Percentiles rank a stretch among this genome's conserved stretches.
Conservation (phyloP, 2,329 filamentous ascomycete genomes). For the Pseudocercospora macadamiae region DNA sequence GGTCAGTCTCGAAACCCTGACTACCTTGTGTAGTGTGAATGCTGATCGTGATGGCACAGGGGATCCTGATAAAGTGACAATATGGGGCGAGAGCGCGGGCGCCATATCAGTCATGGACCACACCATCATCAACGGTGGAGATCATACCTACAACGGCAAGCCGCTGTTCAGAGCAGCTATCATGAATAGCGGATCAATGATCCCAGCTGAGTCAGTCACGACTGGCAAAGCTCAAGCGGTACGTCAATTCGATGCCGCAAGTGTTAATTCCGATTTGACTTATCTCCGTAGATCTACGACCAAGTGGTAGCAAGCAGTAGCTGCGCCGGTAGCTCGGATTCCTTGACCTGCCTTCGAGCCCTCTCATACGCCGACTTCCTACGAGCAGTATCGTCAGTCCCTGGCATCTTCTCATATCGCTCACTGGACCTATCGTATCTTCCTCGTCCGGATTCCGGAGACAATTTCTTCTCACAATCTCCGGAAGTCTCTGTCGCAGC, state of each 20-base stretch:
- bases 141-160: slow-evolving; percentile 47
- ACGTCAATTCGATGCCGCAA: background rate
- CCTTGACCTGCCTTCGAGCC: slow-evolving; percentile 13
- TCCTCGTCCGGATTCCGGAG: slow-evolving; percentile 66
- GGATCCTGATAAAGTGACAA: slow-evolving; percentile 28
- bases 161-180: slow-evolving; percentile 72
- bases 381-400: slow-evolving; percentile 69
- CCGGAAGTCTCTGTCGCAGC: slow-evolving; percentile 60
- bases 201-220: slow-evolving; percentile 13
- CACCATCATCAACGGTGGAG: slow-evolving; percentile 71
- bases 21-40: background rate
- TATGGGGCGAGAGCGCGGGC: slow-evolving; percentile 45
- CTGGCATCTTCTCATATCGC: slow-evolving; percentile 66
- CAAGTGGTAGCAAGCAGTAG: background rate
- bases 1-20: slow-evolving; percentile 15
- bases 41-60: background rate
- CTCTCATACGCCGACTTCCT: slow-evolving; percentile 46
- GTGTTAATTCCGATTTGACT: background rate
- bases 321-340: background rate
- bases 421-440: slow-evolving; percentile 73
- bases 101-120: slow-evolving; percentile 73
- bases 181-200: slow-evolving; percentile 69
- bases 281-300: slow-evolving; percentile 9
- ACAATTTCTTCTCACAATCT: slow-evolving; percentile 61
- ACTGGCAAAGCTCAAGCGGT: slow-evolving; percentile 28